Base-by-base conservation (phyloP, 495 filamentous ascomycete species). In the Thermothielavioides terrestris region DNA sequence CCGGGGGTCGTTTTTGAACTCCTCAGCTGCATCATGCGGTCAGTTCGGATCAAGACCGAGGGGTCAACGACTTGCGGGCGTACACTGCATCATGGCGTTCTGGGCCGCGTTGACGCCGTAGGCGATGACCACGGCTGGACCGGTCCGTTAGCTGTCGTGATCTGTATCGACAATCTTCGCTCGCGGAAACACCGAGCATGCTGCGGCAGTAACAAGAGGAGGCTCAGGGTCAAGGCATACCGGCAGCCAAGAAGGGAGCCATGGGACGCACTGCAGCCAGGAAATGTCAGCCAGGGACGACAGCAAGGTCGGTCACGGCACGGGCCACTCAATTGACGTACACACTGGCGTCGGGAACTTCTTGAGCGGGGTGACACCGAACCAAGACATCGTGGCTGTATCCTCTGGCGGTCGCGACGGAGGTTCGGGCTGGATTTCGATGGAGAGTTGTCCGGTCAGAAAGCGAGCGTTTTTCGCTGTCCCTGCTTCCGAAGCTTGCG, bases 1-100 rank as follows among this genome's bases (percentile, higher is more conserved):
- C 66, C 91, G 80, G 55, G 91, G 90, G 74, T 97, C 91, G 77
- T 92, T 91, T 82, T 86, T 90, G 82, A 77, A 95, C 68, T 97
- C 86, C 51, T 83, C 86, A 73, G 80, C 91, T 97, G 62, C 57
- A 34, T 20, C 27, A 42, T 37, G 4, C 21, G 36, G 60, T 65
- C 41, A 71, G 65, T 52, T 52, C 42, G 32, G 34, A 17, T 45
- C 37, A 20, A 17, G 35, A 35, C 52, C 43, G 46, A 26, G 25
- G 38, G 35, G 15, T 48, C 38, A n/a, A 7, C 11, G 41, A 30
- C 11, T 36, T 48, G 55, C 45, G 21, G 17, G 80, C 86, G 71
- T 76, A 96, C 90, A 78, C 61, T 75, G 68, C 68, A 80, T 80
- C 70, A 94, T 69, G 45, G 74, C 59, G 60, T 76, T 83, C 58